Evolutionary conservation across 495 filamentous ascomycete species (phyloP).

Genomic region (Penicillium canescens): DNA sequence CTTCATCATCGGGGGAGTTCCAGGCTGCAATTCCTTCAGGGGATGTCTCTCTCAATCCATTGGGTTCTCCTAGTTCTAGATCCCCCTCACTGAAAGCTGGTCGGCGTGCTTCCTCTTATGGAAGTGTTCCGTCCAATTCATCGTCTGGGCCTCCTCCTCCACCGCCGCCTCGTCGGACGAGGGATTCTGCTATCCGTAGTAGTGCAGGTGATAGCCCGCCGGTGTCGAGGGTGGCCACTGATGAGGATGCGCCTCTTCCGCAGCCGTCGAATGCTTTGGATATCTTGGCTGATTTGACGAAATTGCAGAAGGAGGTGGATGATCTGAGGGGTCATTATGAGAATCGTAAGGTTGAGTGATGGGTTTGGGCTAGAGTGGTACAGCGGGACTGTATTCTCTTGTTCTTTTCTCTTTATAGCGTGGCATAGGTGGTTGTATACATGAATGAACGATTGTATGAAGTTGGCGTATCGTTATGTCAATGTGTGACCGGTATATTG

Average conservation of each 20-base stretch:
- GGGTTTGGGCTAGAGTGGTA: not conserved
- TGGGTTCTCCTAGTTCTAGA: constrained; percentile 6
- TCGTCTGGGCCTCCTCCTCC: constrained; percentile 45
- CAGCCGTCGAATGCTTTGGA: constrained; percentile 47
- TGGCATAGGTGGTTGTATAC: constrained; percentile 7
- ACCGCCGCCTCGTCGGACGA: constrained; percentile 59
- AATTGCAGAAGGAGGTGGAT: constrained; percentile 72
- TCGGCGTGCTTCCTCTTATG: constrained; percentile 24
- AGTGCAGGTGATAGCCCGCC: constrained; percentile 24
- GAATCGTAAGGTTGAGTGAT: constrained; percentile 25
- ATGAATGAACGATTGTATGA: constrained; percentile 29
- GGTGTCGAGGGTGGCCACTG: constrained; percentile 17
- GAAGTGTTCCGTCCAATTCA: constrained; percentile 32
- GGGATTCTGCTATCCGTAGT: constrained; percentile 55
- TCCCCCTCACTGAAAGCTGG: constrained; percentile 11
- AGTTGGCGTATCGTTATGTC: not conserved
- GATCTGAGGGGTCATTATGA: constrained; percentile 61
- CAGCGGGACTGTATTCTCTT: constrained; percentile 18
- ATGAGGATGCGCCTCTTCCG: constrained; percentile 22
- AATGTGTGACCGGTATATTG: not conserved
- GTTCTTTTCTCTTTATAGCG: not conserved
- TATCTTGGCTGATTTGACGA: constrained; percentile 66
- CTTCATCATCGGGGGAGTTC: constrained; percentile 12
- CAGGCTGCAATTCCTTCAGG: constrained; percentile 4
- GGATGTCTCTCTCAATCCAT: constrained; percentile 3